Evolutionary conservation across 1,284 basidiomycete genomes (phyloP), one percentile per base, ranked within the genome.

Genomic region (Sanguinoderma infundibulare): DNA sequence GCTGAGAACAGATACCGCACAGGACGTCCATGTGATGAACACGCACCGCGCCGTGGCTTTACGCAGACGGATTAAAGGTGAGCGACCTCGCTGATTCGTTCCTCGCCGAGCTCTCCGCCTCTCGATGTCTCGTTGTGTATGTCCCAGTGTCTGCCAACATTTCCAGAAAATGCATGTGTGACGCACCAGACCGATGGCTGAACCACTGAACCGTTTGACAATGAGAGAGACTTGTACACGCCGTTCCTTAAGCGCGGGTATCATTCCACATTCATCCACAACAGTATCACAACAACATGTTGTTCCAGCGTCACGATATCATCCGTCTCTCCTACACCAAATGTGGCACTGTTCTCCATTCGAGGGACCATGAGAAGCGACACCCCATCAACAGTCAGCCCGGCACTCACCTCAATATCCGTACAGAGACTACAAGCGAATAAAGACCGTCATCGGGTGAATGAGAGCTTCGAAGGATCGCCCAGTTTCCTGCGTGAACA

Each of bases 401-500:
- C 49, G 15, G 46, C 26, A 10, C 46, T n/a, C 9, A 32, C 32
- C 30, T 51, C 12, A 28, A 49, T 20, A 28, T 28, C 46, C 26
- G 7, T 22, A 10, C 38, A 12, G n/a, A 5, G n/a, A 39, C 14
- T n/a, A 51, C 6, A 24, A 10, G 5, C 12, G 34, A 34, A 49
- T 9, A 15, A 17, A 10, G n/a, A 47, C 53, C 40, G 42, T 70
- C 65, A 76, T 72, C 89, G 87, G 70, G 95, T 95, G 93, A 94
- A 96, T 22, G 94, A 95, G 26, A 96, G 81, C 39, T 95, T 80
- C 22, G 87, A 85, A 90, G 94, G 92, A 73, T 94, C 92, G 36
- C 92, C 92, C 58, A 93, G 74, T 67, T 88, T 90, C 76, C 90
- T 91, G 69, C 20, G 9, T 17, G 47, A 40, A 59, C 1, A 60